phyloP scores from a whole-genome alignment of 495 filamentous ascomycete genomes.

The Extremus antarcticus region DNA sequence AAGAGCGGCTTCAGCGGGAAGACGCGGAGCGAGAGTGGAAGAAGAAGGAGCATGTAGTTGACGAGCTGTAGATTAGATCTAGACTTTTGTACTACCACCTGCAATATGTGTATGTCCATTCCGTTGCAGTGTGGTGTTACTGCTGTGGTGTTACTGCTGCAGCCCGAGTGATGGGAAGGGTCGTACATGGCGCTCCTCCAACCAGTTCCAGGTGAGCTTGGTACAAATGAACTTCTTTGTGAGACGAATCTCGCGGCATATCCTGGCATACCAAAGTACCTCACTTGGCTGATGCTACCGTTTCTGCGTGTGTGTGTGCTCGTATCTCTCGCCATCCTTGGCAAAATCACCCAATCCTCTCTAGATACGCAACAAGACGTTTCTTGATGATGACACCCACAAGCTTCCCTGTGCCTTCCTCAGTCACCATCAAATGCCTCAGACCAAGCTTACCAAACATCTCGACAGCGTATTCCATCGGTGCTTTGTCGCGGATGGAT shows the following conservation, averaged over 20 bases:
- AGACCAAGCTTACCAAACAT: slow-evolving; percentile 48
- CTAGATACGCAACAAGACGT: slow-evolving; percentile 29
- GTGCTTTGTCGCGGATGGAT: slow-evolving; percentile 39
- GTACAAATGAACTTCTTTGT: no score
- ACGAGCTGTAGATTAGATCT: slow-evolving; percentile 19
- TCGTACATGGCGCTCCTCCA: no score
- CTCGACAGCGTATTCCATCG: slow-evolving; percentile 47
- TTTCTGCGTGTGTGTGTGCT: no score
- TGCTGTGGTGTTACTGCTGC: no score
- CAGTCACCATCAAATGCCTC: slow-evolving; percentile 40
- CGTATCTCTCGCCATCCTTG: no score
- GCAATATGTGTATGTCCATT: neutral
- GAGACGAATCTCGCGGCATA: no score
- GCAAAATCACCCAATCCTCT: no score
- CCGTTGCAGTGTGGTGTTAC: no score
- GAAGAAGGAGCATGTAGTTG: slow-evolving; percentile 5
- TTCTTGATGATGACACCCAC: slow-evolving; percentile 34
- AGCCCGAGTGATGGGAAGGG: no score
- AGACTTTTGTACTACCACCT: slow-evolving; percentile 10
- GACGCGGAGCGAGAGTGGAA: slow-evolving; percentile 18
- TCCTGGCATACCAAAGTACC: no score
- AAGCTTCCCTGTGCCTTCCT: slow-evolving; percentile 33
- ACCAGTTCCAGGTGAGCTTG: no score
- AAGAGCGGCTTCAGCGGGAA: slow-evolving; percentile 20
- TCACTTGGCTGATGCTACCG: no score